Evolutionary conservation across 352 stramenopile genomes (phyloP).

Genomic region (Phytopythium litorale): DNA sequence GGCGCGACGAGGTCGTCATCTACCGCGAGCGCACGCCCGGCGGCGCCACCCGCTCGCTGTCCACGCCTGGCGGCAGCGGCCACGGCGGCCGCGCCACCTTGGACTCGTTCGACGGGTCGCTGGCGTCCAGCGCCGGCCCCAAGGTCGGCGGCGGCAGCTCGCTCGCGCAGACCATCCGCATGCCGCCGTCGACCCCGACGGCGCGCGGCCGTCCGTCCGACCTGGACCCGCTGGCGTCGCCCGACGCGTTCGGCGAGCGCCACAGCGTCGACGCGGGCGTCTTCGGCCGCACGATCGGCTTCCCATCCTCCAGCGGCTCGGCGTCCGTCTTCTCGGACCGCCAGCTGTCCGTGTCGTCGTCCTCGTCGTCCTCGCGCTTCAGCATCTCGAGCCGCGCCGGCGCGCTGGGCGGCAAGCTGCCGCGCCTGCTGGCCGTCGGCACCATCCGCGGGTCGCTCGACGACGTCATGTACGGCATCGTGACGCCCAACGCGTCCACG

Average conservation of each 20-base stretch:
- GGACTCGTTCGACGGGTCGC: constrained; percentile 1
- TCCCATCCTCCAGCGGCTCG: constrained; percentile 4
- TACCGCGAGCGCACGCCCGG: constrained; percentile 32
- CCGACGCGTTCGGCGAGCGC: not conserved
- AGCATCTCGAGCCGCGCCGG: not conserved
- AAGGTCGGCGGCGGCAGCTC: not conserved
- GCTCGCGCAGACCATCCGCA: constrained; percentile 8
- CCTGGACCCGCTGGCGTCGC: not conserved
- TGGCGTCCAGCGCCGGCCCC: constrained; percentile 3
- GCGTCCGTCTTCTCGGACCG: not conserved
- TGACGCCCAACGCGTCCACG: constrained; percentile 29
- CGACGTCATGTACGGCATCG: constrained; percentile 60
- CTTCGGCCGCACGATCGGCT: constrained; percentile 9
- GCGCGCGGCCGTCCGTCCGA: not conserved
- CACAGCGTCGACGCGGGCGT: constrained; percentile 1
- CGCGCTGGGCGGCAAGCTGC: constrained; percentile 4
- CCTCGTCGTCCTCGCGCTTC: not conserved
- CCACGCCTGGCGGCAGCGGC: constrained; percentile 13
- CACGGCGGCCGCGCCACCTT: constrained; percentile 11
- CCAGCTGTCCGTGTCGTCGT: not conserved
- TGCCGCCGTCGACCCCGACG: constrained; percentile 1
- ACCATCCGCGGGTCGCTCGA: constrained; percentile 36
- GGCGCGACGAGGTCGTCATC: constrained; percentile 35
- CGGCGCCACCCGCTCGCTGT: constrained; percentile 8
- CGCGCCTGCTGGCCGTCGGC: constrained; percentile 36